A percentile compares a stretch with the other conserved stretches of the same genome.
These are phyloP conservation scores for Rutstroemia sp. DNA, from an alignment of 2,329 filamentous ascomycete species.

Conservation along the genomic window DNA sequence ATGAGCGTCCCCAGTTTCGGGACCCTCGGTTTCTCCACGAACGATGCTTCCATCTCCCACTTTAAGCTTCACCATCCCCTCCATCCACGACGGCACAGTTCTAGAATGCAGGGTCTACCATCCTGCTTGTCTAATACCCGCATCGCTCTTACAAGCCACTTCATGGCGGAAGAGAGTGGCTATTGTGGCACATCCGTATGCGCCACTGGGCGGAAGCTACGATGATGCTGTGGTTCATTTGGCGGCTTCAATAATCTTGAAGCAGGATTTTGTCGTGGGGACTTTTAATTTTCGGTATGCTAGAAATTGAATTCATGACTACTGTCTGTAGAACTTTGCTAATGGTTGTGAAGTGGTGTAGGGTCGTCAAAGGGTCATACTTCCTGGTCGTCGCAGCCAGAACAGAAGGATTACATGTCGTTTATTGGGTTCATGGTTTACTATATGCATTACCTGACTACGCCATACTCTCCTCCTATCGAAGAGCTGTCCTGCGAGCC, in stretches of 20 bases:
- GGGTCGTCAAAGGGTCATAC: constrained; percentile 67
- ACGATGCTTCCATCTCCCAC: constrained; percentile 49
- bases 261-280: constrained; percentile 64
- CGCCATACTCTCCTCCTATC: neutral
- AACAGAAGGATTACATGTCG: constrained; percentile 75
- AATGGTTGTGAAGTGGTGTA: constrained; percentile 54
- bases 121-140: constrained; percentile 39
- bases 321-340: neutral
- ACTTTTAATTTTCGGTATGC: constrained; percentile 87
- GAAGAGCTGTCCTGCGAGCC: constrained; percentile 10
- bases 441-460: constrained; percentile 51
- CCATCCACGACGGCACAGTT: constrained; percentile 66
- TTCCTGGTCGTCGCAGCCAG: constrained; percentile 79
- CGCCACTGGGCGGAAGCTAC: constrained; percentile 74
- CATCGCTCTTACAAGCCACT: constrained; percentile 14
- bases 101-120: constrained; percentile 83
- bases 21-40: constrained; percentile 7
- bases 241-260: constrained; percentile 51
- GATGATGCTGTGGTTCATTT: constrained; percentile 75
- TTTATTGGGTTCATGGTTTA: constrained; percentile 72
- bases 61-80: constrained; percentile 71
- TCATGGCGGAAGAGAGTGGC: constrained; percentile 41
- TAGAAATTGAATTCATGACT: neutral
- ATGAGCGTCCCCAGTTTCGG: constrained; percentile 15
- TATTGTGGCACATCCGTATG: constrained; percentile 85